These are phyloP conservation scores for Gossypium sturtianum DNA, from an alignment of 345 rosid species.

Conservation along the genomic window DNA sequence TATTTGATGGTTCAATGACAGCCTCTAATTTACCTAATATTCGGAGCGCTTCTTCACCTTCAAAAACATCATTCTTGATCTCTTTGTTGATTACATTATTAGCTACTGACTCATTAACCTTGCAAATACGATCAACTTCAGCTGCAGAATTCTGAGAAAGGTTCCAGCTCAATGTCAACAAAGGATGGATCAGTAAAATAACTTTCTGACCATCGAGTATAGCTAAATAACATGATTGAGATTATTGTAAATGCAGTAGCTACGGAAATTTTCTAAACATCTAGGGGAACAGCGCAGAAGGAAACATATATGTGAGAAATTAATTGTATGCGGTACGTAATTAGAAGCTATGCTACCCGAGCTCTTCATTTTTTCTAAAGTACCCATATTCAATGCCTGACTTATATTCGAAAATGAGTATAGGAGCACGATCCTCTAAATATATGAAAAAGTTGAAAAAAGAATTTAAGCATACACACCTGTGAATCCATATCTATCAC, in stretches of 20 bases:
- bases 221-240: constrained; percentile 1
- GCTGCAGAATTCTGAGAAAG: constrained; percentile 14
- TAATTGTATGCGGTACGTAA: background rate
- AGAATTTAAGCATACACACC: background rate
- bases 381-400: background rate
- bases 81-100: constrained; percentile 6
- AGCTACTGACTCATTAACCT: constrained; percentile 6
- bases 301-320: background rate
- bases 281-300: background rate
- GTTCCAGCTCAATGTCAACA: constrained; percentile 19
- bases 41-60: constrained; percentile 6
- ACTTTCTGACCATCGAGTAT: background rate
- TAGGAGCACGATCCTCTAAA: background rate
- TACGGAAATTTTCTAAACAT: background rate
- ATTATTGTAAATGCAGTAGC: background rate
- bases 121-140: background rate
- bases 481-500: background rate
- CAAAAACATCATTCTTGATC: constrained; percentile 7
- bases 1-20: constrained; percentile 6
- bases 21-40: background rate
- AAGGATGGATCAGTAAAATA: background rate
- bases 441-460: background rate
- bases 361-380: background rate
- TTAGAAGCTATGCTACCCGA: background rate
- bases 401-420: background rate